phyloP scores from a whole-genome alignment of 495 filamentous ascomycete genomes.

The Echria macrotheca region DNA sequence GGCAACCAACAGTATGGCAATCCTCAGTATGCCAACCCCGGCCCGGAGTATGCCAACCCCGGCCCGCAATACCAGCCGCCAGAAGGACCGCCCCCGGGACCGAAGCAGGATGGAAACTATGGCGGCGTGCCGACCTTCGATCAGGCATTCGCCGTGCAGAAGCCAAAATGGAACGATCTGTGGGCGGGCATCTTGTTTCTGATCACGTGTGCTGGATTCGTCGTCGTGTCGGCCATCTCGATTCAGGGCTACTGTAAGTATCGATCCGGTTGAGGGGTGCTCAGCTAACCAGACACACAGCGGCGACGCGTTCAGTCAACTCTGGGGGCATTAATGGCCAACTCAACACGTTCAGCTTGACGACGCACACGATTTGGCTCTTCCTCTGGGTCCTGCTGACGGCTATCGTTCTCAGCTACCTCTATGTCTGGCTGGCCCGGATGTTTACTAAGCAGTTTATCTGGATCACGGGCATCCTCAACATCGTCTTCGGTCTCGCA shows the following conservation, averaged over 20 bases:
- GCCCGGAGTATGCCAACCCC: too few relatives aligned
- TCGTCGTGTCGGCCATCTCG: slow-evolving; percentile 68
- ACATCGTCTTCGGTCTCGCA: slow-evolving; percentile 60
- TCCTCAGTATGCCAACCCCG: background rate
- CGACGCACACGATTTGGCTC: slow-evolving; percentile 80
- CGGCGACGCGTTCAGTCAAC: slow-evolving; percentile 55
- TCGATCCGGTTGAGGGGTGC: background rate
- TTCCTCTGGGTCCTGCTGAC: slow-evolving; percentile 71
- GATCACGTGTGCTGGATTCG: slow-evolving; percentile 66
- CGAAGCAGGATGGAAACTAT: slow-evolving; percentile 5
- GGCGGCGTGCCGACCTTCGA: slow-evolving; percentile 49
- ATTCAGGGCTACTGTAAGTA: slow-evolving; percentile 65
- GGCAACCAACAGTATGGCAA: slow-evolving; percentile 16
- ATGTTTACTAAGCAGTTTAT: slow-evolving; percentile 86
- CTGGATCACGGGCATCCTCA: slow-evolving; percentile 85
- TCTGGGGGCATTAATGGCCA: slow-evolving; percentile 70
- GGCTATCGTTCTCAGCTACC: slow-evolving; percentile 67
- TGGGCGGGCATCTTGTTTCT: slow-evolving; percentile 85
- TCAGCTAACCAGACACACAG: slow-evolving; percentile 16
- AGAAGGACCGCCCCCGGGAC: slow-evolving; percentile 9
- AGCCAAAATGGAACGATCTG: slow-evolving; percentile 80
- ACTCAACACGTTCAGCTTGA: slow-evolving; percentile 60
- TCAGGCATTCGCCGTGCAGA: slow-evolving; percentile 71
- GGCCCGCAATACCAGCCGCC: slow-evolving; percentile 14
- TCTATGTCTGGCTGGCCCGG: slow-evolving; percentile 71